Base-by-base conservation (phyloP, 306 rosid genomes). In the Dicorynia guianensis region DNA sequence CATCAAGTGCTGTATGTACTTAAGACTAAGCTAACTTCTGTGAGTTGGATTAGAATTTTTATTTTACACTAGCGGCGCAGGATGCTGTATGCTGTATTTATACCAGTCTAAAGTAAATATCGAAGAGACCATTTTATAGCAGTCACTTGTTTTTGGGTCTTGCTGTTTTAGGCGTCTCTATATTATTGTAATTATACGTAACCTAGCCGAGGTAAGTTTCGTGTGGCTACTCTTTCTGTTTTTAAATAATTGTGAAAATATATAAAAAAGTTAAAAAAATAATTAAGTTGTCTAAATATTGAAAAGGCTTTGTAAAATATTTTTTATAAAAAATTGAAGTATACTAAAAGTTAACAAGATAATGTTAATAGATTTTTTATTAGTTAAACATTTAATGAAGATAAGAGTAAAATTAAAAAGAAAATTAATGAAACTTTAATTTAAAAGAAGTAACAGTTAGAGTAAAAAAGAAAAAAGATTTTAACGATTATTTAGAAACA, bases 41-140 rank as follows among this genome's bases (percentile, higher is more conserved):
- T 76, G 43, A 18, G 40, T 60, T 61, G 44, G 54, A 35, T 35
- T 20, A 62, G n/a, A n/a, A n/a, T n/a, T 68, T 69, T 76, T 76
- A 63, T 62, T 17, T 70, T 76, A 52, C 42, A 2, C 69, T 15
- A 56, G 77, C 30, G 43, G 30, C 72, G 67, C 43, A 67, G 57
- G 55, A 68, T 80, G 72, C 69, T 25, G 66, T 63, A 68, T 80
- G 72, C 69, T 25, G 66, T 57, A 67, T 42, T 39, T 33, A 56
- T 75, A 14, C 49, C 43, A 4, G 19, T 25, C 5, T 34, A 19
- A 42, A 68, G 67, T 39, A 15, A 39, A 40, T 42, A 43, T 71
- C 6, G 5, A 20, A 9, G 5, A 10, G 62, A 52, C 39, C 8
- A 60, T 52, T 12, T 80, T 43, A 61, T 63, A 69, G 63, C 61